These are phyloP conservation scores for Cruciata laevipes DNA, from an alignment of 257 asterid genomes.

Conservation along the genomic window DNA sequence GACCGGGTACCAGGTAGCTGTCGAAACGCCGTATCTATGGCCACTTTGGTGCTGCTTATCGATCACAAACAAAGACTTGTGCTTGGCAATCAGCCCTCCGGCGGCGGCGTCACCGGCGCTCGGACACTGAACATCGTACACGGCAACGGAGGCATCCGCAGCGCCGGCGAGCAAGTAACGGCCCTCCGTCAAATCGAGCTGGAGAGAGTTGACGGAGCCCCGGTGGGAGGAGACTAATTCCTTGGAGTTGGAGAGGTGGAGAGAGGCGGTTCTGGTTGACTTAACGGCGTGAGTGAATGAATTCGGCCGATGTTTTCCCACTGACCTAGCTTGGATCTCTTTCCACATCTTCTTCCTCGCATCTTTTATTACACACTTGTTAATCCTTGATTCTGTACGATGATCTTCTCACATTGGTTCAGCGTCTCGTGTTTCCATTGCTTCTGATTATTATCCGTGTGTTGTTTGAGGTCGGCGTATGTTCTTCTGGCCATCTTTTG, in stretches of 20 bases:
- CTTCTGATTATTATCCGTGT: too few relatives aligned
- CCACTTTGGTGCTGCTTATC: constrained; percentile 88
- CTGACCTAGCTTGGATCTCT: constrained; percentile 86
- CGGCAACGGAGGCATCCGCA: constrained; percentile 84
- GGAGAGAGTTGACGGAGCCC: constrained; percentile 83
- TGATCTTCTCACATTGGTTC: too few relatives aligned
- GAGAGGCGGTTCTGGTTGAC: constrained; percentile 53
- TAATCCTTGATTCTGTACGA: too few relatives aligned
- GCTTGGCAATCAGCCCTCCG: constrained; percentile 70
- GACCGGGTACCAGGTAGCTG: constrained; percentile 93
- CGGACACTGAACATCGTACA: constrained; percentile 78
- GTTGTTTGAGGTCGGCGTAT: too few relatives aligned
- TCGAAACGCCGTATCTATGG: constrained; percentile 70
- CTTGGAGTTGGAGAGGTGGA: constrained; percentile 84
- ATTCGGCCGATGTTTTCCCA: constrained; percentile 82
- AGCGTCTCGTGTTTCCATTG: too few relatives aligned
- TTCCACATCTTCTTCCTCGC: constrained; percentile 99
- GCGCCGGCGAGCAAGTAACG: constrained; percentile 85
- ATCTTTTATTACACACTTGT: constrained; percentile 30
- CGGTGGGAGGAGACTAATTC: constrained; percentile 87
- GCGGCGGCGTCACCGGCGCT: constrained; percentile 46
- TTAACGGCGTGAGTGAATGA: constrained; percentile 59
- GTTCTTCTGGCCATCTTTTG: too few relatives aligned
- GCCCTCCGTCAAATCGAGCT: constrained; percentile 99
- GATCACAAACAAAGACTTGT: constrained; percentile 52